phyloP scores from a whole-genome alignment of 2,329 filamentous ascomycete genomes.

The Aspergillus ochraceus region DNA sequence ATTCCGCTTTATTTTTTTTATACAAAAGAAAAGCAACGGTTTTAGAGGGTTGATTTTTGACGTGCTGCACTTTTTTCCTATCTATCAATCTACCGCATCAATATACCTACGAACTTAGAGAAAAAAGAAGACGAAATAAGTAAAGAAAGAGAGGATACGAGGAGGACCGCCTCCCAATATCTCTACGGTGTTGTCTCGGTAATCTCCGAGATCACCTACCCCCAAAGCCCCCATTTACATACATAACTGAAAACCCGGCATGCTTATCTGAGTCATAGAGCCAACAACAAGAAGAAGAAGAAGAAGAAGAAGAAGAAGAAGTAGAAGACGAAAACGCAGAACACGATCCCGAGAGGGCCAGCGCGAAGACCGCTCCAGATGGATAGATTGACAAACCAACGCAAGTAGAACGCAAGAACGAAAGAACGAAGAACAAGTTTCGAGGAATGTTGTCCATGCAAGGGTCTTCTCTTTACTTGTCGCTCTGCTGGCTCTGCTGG shows the following conservation, averaged over 20 bases:
- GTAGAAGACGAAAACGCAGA: too few species aligned
- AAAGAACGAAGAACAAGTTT: neutral
- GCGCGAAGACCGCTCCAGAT: too few species aligned
- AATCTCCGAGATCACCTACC: neutral
- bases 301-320: too few species aligned
- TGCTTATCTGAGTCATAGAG: neutral
- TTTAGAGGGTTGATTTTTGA: constrained; percentile 16
- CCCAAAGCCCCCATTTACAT: neutral
- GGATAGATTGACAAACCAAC: neutral
- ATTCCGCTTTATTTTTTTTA: constrained; percentile 22
- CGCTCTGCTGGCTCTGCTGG: too few species aligned
- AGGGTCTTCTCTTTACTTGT: neutral
- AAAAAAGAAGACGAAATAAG: neutral
- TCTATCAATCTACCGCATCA: neutral
- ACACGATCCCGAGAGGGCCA: too few species aligned
- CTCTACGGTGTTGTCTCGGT: neutral
- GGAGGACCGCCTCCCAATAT: neutral
- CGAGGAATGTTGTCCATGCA: neutral
- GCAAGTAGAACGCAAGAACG: neutral
- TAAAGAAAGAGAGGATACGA: neutral
- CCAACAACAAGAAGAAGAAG: too few species aligned
- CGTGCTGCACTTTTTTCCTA: neutral
- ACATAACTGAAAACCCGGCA: neutral
- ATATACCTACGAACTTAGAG: neutral
- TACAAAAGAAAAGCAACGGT: constrained; percentile 23